Evolutionary conservation across 495 filamentous ascomycete genomes (phyloP).

Genomic region (Penicillium odoratum): DNA sequence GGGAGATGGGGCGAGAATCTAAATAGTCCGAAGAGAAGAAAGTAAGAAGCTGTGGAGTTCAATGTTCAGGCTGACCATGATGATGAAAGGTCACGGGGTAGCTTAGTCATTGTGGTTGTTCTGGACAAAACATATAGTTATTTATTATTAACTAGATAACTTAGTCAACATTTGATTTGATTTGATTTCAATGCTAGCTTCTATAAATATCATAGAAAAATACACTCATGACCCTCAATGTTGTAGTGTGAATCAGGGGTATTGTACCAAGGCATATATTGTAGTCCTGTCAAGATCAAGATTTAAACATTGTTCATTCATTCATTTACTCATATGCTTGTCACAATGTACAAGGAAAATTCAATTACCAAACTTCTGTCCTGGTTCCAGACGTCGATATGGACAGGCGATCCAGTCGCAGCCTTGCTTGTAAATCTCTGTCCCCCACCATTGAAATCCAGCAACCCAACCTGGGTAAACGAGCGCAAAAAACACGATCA

Average conservation of each 20-base stretch:
- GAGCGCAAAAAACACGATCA: conserved; percentile 76
- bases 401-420: conserved; percentile 34
- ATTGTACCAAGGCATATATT: not conserved
- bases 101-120: conserved; percentile 1
- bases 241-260: no score
- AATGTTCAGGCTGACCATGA: not conserved
- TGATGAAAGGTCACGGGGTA: conserved; percentile 6
- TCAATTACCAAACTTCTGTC: conserved; percentile 28
- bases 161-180: no score
- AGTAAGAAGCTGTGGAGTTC: not conserved
- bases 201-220: no score
- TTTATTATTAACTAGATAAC: no score
- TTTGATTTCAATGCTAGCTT: no score
- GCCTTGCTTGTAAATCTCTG: conserved; percentile 34
- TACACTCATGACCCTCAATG: no score
- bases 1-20: not conserved
- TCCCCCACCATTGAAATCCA: conserved; percentile 32
- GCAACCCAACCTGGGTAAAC: conserved; percentile 30
- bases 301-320: not conserved
- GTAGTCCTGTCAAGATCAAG: not conserved
- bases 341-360: not conserved
- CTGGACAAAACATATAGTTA: no score
- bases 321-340: not conserved
- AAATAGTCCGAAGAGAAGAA: not conserved
- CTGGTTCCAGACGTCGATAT: conserved; percentile 25